Conservation (phyloP, 2,329 filamentous ascomycete genomes). For the Lasiodiplodia gonubiensis region DNA sequence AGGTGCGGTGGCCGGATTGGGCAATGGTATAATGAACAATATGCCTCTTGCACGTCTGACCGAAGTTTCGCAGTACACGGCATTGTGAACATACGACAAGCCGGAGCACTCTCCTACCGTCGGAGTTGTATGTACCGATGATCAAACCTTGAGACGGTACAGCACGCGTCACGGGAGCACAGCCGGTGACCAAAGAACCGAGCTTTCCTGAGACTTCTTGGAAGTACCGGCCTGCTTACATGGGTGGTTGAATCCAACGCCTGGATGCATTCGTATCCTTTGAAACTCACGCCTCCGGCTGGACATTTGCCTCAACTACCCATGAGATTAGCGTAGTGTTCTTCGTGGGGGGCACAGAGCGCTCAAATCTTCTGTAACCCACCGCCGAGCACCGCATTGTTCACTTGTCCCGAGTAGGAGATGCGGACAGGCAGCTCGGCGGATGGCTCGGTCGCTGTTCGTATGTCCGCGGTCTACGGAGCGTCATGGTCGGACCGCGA, state of each 20-base stretch:
- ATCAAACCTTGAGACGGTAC: neutral
- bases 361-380: neutral
- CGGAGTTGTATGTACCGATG: neutral
- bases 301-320: no score
- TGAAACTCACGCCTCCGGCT: no score
- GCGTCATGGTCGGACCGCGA: constrained; percentile 2
- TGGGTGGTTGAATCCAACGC: no score
- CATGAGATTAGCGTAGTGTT: no score
- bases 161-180: neutral
- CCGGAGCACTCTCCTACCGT: neutral
- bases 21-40: neutral
- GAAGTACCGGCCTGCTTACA: neutral
- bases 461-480: constrained; percentile 13
- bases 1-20: neutral
- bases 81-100: neutral
- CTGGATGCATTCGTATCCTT: no score
- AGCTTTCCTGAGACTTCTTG: neutral
- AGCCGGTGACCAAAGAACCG: no score
- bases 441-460: neutral
- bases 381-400: neutral
- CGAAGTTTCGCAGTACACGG: neutral
- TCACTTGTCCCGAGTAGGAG: neutral
- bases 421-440: neutral
- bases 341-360: neutral
- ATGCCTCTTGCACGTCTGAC: neutral